Conservation (phyloP, 2,329 filamentous ascomycete species). For the Aspergillus piperis region DNA sequence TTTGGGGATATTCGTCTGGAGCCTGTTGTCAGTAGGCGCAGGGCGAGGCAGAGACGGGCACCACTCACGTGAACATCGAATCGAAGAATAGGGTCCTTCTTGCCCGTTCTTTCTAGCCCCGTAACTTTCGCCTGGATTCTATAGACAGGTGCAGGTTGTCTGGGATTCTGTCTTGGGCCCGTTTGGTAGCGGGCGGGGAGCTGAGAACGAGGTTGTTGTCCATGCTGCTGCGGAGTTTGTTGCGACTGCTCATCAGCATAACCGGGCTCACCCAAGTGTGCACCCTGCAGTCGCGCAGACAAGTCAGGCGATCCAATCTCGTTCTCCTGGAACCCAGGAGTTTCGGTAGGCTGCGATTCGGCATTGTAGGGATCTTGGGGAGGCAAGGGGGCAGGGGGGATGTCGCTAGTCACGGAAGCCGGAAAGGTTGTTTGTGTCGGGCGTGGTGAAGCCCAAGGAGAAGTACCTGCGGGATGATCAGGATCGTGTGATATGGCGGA, state of each 20-base stretch:
- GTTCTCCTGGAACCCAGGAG: conserved; percentile 19
- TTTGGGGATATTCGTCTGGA: conserved; percentile 93
- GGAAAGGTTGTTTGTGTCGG: conserved; percentile 47
- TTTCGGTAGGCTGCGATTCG: conserved; percentile 22
- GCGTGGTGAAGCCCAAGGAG: conserved; percentile 65
- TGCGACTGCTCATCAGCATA: conserved; percentile 40
- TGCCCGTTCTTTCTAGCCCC: conserved; percentile 84
- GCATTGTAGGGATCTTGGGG: conserved; percentile 36
- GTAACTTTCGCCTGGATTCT: conserved; percentile 95
- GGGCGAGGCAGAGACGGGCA: background rate
- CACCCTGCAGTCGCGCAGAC: conserved; percentile 44
- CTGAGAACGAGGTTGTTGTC: conserved; percentile 44
- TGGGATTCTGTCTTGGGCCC: conserved; percentile 38
- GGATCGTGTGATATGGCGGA: conserved; percentile 59
- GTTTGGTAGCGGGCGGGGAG: conserved; percentile 52
- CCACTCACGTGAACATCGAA: conserved; percentile 91
- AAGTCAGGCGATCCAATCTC: conserved; percentile 46
- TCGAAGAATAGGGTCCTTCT: conserved; percentile 90
- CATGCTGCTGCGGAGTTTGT: conserved; percentile 39
- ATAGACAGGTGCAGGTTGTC: conserved; percentile 65
- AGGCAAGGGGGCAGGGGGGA: conserved; percentile 45
- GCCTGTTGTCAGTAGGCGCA: conserved; percentile 9
- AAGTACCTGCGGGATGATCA: conserved; percentile 59
- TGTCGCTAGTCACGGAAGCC: conserved; percentile 37
- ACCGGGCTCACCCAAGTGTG: conserved; percentile 42